Evolutionary conservation across 2,329 filamentous ascomycete species (phyloP).

Genomic region (Zasmidium citrigriseum): DNA sequence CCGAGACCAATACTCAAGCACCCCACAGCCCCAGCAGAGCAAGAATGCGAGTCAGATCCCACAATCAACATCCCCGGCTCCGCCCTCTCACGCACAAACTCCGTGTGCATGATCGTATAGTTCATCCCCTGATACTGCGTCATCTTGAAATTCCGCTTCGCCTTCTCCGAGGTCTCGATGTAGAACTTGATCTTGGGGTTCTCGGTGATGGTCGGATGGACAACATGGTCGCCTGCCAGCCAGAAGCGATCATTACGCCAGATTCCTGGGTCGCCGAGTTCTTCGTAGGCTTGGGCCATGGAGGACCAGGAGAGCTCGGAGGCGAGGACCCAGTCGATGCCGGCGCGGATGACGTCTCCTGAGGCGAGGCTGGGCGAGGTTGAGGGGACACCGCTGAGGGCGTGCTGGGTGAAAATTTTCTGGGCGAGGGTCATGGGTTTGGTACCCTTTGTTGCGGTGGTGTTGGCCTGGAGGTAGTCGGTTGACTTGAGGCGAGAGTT

Average conservation of each 20-base stretch:
- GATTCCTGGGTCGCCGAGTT: neutral
- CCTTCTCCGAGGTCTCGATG: constrained; percentile 10
- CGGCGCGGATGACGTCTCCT: constrained; percentile 7
- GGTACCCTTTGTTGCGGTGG: neutral
- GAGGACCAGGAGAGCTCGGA: constrained; percentile 11
- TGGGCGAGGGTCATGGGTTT: constrained; percentile 10
- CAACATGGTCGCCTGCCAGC: constrained; percentile 13
- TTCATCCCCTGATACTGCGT: constrained; percentile 11
- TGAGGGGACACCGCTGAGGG: neutral
- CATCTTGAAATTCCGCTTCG: constrained; percentile 9
- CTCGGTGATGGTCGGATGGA: constrained; percentile 3
- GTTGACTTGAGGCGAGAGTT: neutral
- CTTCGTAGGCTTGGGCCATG: constrained; percentile 2
- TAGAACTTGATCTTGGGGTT: constrained; percentile 2
- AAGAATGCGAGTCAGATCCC: constrained; percentile 10
- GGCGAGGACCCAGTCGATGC: constrained; percentile 14
- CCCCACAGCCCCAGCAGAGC: constrained; percentile 11
- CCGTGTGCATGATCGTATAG: constrained; percentile 16
- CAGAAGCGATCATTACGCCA: constrained; percentile 17
- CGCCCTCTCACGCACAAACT: constrained; percentile 11
- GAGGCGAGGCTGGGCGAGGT: neutral
- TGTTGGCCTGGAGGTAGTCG: constrained; percentile 1
- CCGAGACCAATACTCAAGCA: constrained; percentile 17
- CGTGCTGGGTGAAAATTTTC: constrained; percentile 14
- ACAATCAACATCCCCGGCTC: constrained; percentile 14